phyloP scores from a whole-genome alignment of 257 asterid genomes.

The Misopates orontium region DNA sequence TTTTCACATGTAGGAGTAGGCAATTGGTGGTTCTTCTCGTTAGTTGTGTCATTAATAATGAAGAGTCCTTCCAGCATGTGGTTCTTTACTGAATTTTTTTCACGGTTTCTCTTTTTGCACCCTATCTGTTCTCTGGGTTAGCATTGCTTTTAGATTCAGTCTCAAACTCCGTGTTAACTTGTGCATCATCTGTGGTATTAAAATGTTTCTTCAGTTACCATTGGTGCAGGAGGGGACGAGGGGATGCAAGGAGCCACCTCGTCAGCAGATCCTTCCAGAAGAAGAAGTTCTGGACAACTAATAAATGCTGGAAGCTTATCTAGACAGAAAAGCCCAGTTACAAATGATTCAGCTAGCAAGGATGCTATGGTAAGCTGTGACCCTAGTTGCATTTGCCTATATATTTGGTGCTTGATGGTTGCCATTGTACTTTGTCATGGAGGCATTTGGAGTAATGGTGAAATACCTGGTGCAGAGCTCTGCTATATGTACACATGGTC shows the following conservation, averaged over 20 bases:
- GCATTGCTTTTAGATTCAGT: background rate
- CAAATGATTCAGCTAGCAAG: conserved; percentile 73
- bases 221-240: conserved; percentile 67
- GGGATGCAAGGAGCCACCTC: conserved; percentile 68
- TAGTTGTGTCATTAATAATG: background rate
- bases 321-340: conserved; percentile 73
- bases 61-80: background rate
- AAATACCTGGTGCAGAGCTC: too few species aligned
- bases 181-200: conserved; percentile 9
- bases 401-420: background rate
- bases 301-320: conserved; percentile 52
- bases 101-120: background rate
- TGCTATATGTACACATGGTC: too few species aligned
- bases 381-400: conserved; percentile 11
- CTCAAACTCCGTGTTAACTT: background rate
- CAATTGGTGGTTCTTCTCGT: background rate
- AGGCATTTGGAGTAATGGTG: too few species aligned
- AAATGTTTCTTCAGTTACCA: conserved; percentile 19
- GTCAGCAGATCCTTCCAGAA: conserved; percentile 69
- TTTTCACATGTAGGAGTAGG: background rate
- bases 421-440: background rate
- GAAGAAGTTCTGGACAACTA: conserved; percentile 65
- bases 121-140: background rate
- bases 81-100: too few species aligned
- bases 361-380: conserved; percentile 72